Conservation (phyloP, 768 basidiomycete species). For the Chiua virens region DNA sequence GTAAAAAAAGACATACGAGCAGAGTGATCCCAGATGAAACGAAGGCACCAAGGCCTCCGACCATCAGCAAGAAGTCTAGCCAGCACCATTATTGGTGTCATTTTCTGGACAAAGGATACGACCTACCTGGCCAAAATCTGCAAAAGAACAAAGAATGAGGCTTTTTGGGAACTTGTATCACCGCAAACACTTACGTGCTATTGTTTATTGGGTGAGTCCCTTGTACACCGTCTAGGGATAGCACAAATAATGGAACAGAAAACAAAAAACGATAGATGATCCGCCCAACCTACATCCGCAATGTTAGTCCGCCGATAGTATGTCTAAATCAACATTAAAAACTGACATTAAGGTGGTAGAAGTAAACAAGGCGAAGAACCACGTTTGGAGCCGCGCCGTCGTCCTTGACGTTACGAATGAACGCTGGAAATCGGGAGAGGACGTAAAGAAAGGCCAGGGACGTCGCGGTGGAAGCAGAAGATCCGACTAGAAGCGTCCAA, state of each 20-base stretch:
- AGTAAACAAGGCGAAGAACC: conserved; percentile 70
- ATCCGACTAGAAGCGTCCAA: conserved; percentile 76
- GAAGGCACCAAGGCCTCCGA: conserved; percentile 73
- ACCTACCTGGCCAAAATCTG: conserved; percentile 63
- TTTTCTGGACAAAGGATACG: background rate
- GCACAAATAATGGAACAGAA: conserved; percentile 63
- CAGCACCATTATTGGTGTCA: background rate
- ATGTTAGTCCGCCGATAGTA: background rate
- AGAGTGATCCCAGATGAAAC: conserved; percentile 80
- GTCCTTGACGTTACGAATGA: conserved; percentile 66
- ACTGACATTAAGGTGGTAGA: conserved; percentile 77
- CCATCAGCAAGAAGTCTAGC: conserved; percentile 67
- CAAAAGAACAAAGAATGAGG: conserved; percentile 1
- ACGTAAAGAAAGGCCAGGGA: conserved; percentile 73
- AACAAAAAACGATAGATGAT: conserved; percentile 77
- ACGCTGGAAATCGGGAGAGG: conserved; percentile 65
- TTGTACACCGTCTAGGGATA: conserved; percentile 64
- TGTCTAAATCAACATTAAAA: background rate
- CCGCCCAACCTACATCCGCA: conserved; percentile 52
- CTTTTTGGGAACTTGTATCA: background rate
- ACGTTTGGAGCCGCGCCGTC: conserved; percentile 77
- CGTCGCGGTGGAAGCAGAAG: conserved; percentile 62
- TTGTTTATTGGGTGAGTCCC: conserved; percentile 49
- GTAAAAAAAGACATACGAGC: conserved; percentile 46
- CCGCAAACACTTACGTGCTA: conserved; percentile 49